Evolutionary conservation across 2,329 filamentous ascomycete species (phyloP), one percentile per base, ranked within the genome.

Genomic region (Penicillium crustosum): DNA sequence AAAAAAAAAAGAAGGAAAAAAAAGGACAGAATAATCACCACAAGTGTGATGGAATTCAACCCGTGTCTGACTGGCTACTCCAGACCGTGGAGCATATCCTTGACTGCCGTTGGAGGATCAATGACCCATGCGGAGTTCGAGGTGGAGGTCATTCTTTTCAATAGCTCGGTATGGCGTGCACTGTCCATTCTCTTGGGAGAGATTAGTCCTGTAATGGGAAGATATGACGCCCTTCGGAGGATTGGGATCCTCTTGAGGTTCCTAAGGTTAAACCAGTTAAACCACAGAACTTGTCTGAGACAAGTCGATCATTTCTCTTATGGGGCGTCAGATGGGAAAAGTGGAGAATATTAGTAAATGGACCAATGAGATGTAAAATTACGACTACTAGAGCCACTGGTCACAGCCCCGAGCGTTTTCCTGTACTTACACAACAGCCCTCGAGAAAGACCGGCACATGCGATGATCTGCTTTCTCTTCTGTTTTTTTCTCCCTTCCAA

Each of bases 81-180:
- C 41, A 19, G 25, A 48, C 27, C 43, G 68, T 62, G 7, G 53
- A 44, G 45, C 57, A 27, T 43, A 49, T 41, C 64, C 53, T 52
- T 29, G 31, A 56, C 31, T 56, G 23, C 53, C 53, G 53, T 56
- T 56, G 48, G 53, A 56, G 39, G 41, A 44, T 51, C 47, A 36
- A 36, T 39, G 48, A 52, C 48, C 53, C 48, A 55, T 51, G 29
- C 31, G 31, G 38, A 43, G 45, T 39, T 55, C 25, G 0, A 29
- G 15, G 38, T 43, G 47, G 45, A 38, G 53, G 23, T 23, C 36
- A 33, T 25, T 21, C 3, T 50, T 55, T 55, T 55, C 53, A 55
- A 55, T 55, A 55, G 53, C 42, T 51, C 23, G 53, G 45, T 51
- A 41, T 54, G 29, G 43, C 35, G 29, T 35, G 53, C 45, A 44